These are phyloP conservation scores for Croton laevigatus DNA, from an alignment of 441 rosid species.

Conservation along the genomic window DNA sequence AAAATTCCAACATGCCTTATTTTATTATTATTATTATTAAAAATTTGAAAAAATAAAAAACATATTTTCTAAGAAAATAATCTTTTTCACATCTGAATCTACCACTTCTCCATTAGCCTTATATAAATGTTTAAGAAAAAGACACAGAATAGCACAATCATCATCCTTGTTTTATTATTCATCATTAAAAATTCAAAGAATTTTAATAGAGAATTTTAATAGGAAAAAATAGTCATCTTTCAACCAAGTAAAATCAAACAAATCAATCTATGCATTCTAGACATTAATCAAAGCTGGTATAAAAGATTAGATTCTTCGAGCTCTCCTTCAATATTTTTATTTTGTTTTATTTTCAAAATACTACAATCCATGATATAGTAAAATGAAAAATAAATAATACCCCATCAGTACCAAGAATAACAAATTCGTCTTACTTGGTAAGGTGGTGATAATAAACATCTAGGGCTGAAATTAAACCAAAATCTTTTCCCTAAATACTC, in stretches of 20 bases:
- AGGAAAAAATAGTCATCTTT: neutral
- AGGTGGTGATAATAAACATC: conserved; percentile 57
- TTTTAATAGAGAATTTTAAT: neutral
- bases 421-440: conserved; percentile 66
- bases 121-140: conserved; percentile 56
- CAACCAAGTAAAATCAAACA: neutral
- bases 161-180: too few relatives aligned
- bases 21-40: too few relatives aligned
- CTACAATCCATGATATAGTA: neutral
- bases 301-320: neutral
- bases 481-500: too few relatives aligned
- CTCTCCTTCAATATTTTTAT: neutral
- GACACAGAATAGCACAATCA: conserved; percentile 95
- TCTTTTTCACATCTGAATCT: conserved; percentile 15
- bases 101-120: conserved; percentile 23
- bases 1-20: too few relatives aligned
- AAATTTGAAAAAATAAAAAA: too few relatives aligned
- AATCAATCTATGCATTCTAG: neutral
- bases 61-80: too few relatives aligned
- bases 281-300: neutral
- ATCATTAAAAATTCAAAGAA: neutral
- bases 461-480: conserved; percentile 85
- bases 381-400: conserved; percentile 39
- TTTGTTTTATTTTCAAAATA: neutral
- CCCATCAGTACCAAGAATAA: conserved; percentile 93